Percentiles rank a stretch among this genome's conserved stretches.
Conservation (phyloP, 2,329 filamentous ascomycete species). For the Magnaporthales sp. region DNA sequence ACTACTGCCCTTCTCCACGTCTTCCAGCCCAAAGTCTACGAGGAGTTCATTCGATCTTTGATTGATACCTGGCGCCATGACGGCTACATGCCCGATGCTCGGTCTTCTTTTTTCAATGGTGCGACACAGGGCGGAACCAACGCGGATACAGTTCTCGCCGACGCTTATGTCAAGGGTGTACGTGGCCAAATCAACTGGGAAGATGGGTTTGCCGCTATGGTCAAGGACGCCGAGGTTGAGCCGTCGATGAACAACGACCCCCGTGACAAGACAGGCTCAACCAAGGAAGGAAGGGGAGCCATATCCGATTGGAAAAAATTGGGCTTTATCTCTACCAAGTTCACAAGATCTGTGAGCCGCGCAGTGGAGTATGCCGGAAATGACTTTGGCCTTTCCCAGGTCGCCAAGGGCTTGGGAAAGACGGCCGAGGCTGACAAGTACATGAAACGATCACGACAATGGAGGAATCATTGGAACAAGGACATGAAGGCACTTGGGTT, state of each 20-base stretch:
- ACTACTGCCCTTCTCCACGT: conserved; percentile 57
- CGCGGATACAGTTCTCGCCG: conserved; percentile 62
- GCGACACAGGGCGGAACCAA: conserved; percentile 63
- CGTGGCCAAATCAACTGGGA: conserved; percentile 55
- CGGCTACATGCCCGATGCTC: conserved; percentile 55
- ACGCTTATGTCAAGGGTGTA: conserved; percentile 63
- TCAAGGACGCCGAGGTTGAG: conserved; percentile 56
- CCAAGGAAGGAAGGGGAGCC: conserved; percentile 59
- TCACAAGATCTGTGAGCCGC: conserved; percentile 51
- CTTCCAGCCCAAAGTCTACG: conserved; percentile 51
- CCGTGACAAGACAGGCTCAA: conserved; percentile 48
- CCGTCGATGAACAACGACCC: conserved; percentile 52
- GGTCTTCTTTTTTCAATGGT: conserved; percentile 62
- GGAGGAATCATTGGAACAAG: conserved; percentile 64
- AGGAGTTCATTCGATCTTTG: conserved; percentile 57
- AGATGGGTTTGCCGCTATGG: conserved; percentile 53
- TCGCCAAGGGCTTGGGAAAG: conserved; percentile 47
- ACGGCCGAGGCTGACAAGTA: conserved; percentile 46
- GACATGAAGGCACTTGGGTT: conserved; percentile 49
- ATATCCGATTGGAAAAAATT: conserved; percentile 58
- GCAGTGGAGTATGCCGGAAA: conserved; percentile 58
- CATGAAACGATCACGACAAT: conserved; percentile 54
- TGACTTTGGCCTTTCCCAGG: conserved; percentile 56
- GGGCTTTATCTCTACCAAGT: conserved; percentile 58
- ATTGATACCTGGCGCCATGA: conserved; percentile 61